Percentiles rank a stretch among this genome's conserved stretches.
These are phyloP conservation scores for Plasmodium yoelii DNA, from an alignment of 169 alveolate species.

Conservation along the genomic window DNA sequence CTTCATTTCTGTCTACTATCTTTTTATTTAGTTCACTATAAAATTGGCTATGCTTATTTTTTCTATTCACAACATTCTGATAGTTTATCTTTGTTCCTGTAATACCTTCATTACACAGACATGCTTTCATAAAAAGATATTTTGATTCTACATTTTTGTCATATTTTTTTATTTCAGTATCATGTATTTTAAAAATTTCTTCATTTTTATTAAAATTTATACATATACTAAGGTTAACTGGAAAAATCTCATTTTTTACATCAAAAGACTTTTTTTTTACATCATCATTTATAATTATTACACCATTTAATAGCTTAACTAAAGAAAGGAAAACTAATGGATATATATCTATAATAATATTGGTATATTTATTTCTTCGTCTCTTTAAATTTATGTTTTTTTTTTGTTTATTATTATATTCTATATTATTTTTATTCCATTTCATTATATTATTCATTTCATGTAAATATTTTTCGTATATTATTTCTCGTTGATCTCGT, in stretches of 20 bases:
- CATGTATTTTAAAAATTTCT: constrained; percentile 29
- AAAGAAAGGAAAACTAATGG: constrained; percentile 59
- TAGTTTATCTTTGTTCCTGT: background rate
- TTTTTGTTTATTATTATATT: constrained; percentile 50
- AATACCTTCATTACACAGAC: constrained; percentile 13
- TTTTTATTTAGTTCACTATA: background rate
- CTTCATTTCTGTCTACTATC: background rate
- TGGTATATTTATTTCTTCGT: constrained; percentile 73
- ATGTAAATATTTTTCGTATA: constrained; percentile 11
- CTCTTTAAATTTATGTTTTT: constrained; percentile 20
- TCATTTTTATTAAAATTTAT: constrained; percentile 31
- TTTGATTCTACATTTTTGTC: constrained; percentile 3
- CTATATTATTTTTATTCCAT: constrained; percentile 58
- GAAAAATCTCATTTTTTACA: constrained; percentile 57
- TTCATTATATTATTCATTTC: constrained; percentile 19
- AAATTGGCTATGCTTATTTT: background rate
- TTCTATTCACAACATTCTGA: background rate
- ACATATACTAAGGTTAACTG: constrained; percentile 26
- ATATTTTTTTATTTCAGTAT: background rate
- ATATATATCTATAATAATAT: constrained; percentile 57
- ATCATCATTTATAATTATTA: constrained; percentile 31
- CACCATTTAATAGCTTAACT: constrained; percentile 25
- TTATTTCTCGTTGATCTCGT: background rate
- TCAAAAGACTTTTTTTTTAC: constrained; percentile 51
- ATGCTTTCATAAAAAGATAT: constrained; percentile 17